A percentile compares a stretch with the other conserved stretches of the same genome.
Evolutionary conservation across 371 early-diverging fungal species (phyloP).

Genomic region (Haplosporangium sp.): DNA sequence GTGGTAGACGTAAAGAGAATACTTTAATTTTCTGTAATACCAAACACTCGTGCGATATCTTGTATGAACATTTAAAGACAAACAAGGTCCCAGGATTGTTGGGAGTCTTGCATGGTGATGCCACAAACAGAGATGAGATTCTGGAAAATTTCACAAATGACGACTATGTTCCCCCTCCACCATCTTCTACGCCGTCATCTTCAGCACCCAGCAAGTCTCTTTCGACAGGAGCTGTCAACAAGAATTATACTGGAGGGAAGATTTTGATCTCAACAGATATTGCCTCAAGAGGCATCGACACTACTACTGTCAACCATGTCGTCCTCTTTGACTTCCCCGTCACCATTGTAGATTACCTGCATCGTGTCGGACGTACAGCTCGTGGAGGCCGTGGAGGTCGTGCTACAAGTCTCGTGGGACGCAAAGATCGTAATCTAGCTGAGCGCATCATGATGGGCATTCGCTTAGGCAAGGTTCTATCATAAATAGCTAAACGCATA

Average conservation of each 20-base stretch:
- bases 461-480: constrained; percentile 69
- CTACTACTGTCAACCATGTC: constrained; percentile 92
- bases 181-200: neutral
- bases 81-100: constrained; percentile 68
- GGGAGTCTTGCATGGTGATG: constrained; percentile 69
- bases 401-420: constrained; percentile 85
- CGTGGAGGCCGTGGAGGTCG: constrained; percentile 89
- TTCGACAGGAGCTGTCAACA: neutral
- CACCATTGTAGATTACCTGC: constrained; percentile 93
- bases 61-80: constrained; percentile 68
- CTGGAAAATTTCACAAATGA: constrained; percentile 58
- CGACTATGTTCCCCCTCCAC: constrained; percentile 21
- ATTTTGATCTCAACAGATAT: constrained; percentile 94
- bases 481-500: constrained; percentile 12
- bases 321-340: constrained; percentile 96
- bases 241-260: constrained; percentile 47
- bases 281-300: constrained; percentile 94
- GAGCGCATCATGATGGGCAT: constrained; percentile 82
- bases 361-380: constrained; percentile 97
- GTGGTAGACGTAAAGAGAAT: constrained; percentile 44
- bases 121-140: constrained; percentile 60
- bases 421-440: constrained; percentile 82
- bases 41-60: constrained; percentile 70
- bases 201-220: neutral
- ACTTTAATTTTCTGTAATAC: constrained; percentile 93